Base-by-base conservation (phyloP, 352 stramenopile species). In the Globisporangium nodosum region DNA sequence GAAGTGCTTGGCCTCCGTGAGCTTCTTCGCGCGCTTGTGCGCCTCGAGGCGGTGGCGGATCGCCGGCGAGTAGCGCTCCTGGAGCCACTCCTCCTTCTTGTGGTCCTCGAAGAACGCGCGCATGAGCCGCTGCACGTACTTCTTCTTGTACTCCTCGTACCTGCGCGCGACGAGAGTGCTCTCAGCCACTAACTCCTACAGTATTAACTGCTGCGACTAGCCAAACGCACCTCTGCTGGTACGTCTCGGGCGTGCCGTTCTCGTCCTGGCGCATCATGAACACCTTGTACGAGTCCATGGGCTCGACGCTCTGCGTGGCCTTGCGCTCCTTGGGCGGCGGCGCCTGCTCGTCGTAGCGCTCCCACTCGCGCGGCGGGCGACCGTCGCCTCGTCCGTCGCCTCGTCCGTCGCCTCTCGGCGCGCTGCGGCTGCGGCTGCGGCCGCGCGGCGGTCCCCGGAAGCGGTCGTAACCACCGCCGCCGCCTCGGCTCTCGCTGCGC, bases 61-160 rank as follows among this genome's bases (percentile, higher is more conserved):
- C 48, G 82, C 81, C 6, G 84, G 84, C 1, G 81, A 92, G 65
- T 94, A 94, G 42, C 81, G 81, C 53, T 92, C 81, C 61, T 92
- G 84, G n/a, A 94, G 74, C 84, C 84, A 94, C 56, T 94, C 84
- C 49, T 94, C 81, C 12, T 73, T 69, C 66, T 94, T 94, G 70
- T 94, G 84, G 49, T 79, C 69, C 18, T 92, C 84, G 48, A 94
- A 94, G 63, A 94, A 94, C n/a, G 82, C 76, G 21, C 82, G 81
- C 64, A 90, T 74, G 21, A 91, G 57, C 0, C 78, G 78, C 64
- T 92, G 82, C 52, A 83, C 68, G 65, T 92, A 88, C 50, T 90
- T 90, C 66, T 94, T 94, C 69, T 92, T 94, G 74, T 94, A 94
- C 58, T 94, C 84, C 52, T 94, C 84, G 66, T 94, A 94, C 27